Percentiles rank a stretch among this genome's conserved stretches.
Conservation (phyloP, 176 grass and related monocot species). For the Bolboschoenus planiculmis region DNA sequence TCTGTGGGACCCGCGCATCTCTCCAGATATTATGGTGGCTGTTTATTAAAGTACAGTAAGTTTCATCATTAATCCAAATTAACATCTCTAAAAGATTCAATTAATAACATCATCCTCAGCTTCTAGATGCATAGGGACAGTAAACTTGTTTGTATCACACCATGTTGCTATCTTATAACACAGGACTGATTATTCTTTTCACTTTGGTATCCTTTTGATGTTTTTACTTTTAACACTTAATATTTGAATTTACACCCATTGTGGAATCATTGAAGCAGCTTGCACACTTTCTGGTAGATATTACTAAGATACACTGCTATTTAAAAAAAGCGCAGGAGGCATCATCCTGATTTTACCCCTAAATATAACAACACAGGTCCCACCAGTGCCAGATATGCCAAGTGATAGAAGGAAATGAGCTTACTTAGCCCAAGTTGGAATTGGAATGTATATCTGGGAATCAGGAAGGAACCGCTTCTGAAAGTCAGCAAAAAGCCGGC, state of each 20-base stretch:
- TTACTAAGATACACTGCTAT: neutral
- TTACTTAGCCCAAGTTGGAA: conserved; percentile 95
- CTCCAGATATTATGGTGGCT: conserved; percentile 98
- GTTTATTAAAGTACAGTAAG: neutral
- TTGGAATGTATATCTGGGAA: conserved; percentile 91
- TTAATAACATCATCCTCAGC: neutral
- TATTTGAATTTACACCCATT: neutral
- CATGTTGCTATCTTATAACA: neutral
- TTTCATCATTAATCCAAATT: neutral
- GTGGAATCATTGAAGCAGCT: neutral
- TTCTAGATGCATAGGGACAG: neutral
- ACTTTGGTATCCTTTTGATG: neutral
- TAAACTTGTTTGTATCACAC: neutral
- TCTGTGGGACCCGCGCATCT: conserved; percentile 81
- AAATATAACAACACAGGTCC: neutral
- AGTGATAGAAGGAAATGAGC: conserved; percentile 14
- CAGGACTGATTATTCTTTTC: neutral
- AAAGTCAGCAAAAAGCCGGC: conserved; percentile 89
- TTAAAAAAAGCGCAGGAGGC: neutral
- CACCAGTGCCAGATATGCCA: neutral
- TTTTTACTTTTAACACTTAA: neutral
- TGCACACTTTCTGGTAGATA: neutral
- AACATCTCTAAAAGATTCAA: neutral
- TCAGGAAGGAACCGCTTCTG: conserved; percentile 82
- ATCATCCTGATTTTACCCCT: neutral